phyloP scores from a whole-genome alignment of 2,329 filamentous ascomycete species.

The Escovopsis sp. region DNA sequence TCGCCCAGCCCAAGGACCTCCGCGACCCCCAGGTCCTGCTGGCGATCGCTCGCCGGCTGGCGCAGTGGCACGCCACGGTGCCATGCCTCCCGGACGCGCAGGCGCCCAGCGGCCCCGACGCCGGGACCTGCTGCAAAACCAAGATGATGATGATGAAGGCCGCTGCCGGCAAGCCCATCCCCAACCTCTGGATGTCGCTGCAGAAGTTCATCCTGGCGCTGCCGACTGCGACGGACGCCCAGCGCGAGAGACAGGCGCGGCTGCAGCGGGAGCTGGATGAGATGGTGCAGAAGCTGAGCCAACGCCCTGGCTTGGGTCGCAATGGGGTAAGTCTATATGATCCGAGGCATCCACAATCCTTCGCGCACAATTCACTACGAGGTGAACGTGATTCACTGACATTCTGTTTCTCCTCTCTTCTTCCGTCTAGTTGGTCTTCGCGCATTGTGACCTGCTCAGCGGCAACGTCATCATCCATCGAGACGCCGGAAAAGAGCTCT shows the following conservation, averaged over 20 bases:
- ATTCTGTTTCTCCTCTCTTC: constrained; percentile 1
- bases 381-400: background rate
- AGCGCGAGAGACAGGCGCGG: constrained; percentile 49
- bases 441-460: constrained; percentile 89
- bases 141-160: constrained; percentile 34
- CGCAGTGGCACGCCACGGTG: constrained; percentile 78
- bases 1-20: constrained; percentile 69
- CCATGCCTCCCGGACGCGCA: constrained; percentile 35
- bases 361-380: background rate
- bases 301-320: constrained; percentile 60
- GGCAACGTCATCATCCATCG: constrained; percentile 82
- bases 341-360: background rate
- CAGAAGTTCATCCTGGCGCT: constrained; percentile 90
- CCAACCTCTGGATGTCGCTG: constrained; percentile 89
- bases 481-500: constrained; percentile 19
- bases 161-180: constrained; percentile 54
- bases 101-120: constrained; percentile 20
- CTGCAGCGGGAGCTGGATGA: constrained; percentile 63
- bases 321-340: constrained; percentile 46
- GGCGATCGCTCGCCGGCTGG: constrained; percentile 70
- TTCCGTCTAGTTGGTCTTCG: constrained; percentile 78
- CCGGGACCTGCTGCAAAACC: constrained; percentile 20
- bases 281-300: constrained; percentile 56
- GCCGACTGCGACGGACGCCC: constrained; percentile 54
- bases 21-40: constrained; percentile 61